Evolutionary conservation across 2,329 filamentous ascomycete species (phyloP).

Genomic region (Microcera coccophila): DNA sequence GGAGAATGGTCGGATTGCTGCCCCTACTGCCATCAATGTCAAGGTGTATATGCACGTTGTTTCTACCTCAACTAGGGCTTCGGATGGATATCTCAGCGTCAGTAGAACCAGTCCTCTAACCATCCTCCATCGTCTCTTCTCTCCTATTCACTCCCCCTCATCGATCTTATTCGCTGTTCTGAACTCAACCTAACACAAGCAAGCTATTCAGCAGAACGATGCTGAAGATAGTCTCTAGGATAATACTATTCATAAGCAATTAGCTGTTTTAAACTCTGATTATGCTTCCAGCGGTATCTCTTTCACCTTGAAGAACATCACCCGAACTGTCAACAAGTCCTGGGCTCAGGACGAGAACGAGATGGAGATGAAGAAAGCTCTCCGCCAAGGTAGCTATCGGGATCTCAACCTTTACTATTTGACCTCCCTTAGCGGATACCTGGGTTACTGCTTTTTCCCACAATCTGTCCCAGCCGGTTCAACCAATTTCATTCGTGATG

Average conservation of each 20-base stretch:
- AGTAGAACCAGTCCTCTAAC: constrained; percentile 7
- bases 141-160: too few species aligned
- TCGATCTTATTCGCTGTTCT: too few species aligned
- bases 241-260: neutral
- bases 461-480: constrained; percentile 27
- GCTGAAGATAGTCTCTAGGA: neutral
- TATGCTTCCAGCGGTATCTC: constrained; percentile 39
- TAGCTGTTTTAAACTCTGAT: constrained; percentile 38
- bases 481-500: constrained; percentile 35
- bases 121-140: too few species aligned
- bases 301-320: constrained; percentile 40
- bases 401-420: constrained; percentile 48
- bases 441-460: constrained; percentile 49
- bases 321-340: constrained; percentile 41
- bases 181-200: too few species aligned
- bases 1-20: neutral
- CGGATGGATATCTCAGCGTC: constrained; percentile 35
- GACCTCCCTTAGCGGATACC: constrained; percentile 32
- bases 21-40: constrained; percentile 12
- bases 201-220: neutral
- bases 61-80: constrained; percentile 25
- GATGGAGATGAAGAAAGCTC: constrained; percentile 41
- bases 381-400: constrained; percentile 40
- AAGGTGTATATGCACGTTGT: constrained; percentile 38
- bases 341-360: constrained; percentile 40